Evolutionary conservation across 116 monocot species (phyloP), one percentile per base, ranked within the genome.

Genomic region (Posidonia oceanica): DNA sequence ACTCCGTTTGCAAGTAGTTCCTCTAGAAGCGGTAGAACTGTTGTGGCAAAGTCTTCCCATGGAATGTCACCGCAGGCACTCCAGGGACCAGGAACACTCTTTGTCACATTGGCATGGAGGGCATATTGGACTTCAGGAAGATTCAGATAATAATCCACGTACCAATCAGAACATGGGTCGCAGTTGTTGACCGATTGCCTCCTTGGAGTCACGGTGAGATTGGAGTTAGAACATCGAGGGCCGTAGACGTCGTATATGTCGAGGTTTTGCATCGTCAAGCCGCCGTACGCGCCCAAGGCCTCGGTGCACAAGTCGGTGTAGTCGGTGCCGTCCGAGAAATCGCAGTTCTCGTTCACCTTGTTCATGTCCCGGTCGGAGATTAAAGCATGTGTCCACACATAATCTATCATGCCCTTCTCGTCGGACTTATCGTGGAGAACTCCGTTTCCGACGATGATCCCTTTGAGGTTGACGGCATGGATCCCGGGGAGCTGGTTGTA

Each of bases 51-150:
- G 38, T 69, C 69, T 36, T 38, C 56, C 69, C 69, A 69, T 52
- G 68, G 55, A 3, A 58, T 29, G 39, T 7, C 29, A 29, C 29
- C 1, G 29, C 94, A 94, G 13, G 75, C 63, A 17, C 65, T 36
- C 90, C 90, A 94, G 21, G 73, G 39, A 57, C 86, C 83, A 4
- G 66, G 64, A 52, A 86, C 80, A 10, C 18, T 14, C n/a, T 77
- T 80, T 42, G 90, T 83, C 39, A 79, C 70, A 73, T 87, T 94
- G 10, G 88, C 92, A 80, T 93, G 92, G 42, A 93, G 82, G 10
- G 88, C 92, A n/a, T 78, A 76, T 63, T 93, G 92, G 61, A 93
- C 92, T 36, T 83, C 86, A 39, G 86, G 86, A 55, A n/a, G 77
- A 59, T 93, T 93, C 79, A 86, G 79, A 52, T 93, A 93, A 14